Conservation (phyloP, 2,329 filamentous ascomycete species). For the Sporothrix brasiliensis region DNA sequence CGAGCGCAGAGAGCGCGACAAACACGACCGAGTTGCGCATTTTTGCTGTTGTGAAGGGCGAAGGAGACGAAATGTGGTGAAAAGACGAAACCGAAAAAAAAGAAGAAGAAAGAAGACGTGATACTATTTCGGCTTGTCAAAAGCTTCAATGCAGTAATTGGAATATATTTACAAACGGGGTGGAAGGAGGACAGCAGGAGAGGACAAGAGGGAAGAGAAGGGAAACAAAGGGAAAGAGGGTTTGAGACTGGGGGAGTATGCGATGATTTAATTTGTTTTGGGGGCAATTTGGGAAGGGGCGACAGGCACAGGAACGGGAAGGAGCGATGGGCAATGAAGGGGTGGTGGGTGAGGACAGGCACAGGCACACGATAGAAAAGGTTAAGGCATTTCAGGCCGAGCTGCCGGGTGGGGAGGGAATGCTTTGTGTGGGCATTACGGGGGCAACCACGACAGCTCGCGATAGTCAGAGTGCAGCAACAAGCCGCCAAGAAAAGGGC, state of each 20-base stretch:
- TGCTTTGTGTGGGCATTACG: constrained; percentile 26
- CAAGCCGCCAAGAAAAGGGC: constrained; percentile 21
- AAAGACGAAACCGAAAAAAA: neutral
- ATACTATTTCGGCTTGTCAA: constrained; percentile 23
- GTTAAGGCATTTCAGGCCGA: constrained; percentile 27
- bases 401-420: constrained; percentile 26
- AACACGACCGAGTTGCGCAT: constrained; percentile 50
- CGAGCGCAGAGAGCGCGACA: constrained; percentile 49
- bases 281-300: constrained; percentile 32
- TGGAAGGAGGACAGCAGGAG: neutral
- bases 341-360: constrained; percentile 25
- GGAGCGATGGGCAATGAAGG: constrained; percentile 22
- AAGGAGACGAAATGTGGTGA: neutral
- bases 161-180: neutral
- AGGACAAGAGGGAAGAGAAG: neutral
- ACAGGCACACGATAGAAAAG: constrained; percentile 21
- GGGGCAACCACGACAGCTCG: constrained; percentile 32
- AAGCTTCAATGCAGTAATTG: constrained; percentile 20
- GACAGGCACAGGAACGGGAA: constrained; percentile 25
- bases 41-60: constrained; percentile 35
- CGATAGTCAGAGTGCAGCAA: constrained; percentile 21
- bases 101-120: constrained; percentile 13
- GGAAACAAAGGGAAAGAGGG: constrained; percentile 13
- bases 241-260: constrained; percentile 17
- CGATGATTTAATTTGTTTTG: constrained; percentile 22